Percentiles rank a stretch among this genome's conserved stretches.
These are phyloP conservation scores for Rhizomucor miehei DNA, from an alignment of 371 early-diverging fungal species.

Conservation along the genomic window DNA sequence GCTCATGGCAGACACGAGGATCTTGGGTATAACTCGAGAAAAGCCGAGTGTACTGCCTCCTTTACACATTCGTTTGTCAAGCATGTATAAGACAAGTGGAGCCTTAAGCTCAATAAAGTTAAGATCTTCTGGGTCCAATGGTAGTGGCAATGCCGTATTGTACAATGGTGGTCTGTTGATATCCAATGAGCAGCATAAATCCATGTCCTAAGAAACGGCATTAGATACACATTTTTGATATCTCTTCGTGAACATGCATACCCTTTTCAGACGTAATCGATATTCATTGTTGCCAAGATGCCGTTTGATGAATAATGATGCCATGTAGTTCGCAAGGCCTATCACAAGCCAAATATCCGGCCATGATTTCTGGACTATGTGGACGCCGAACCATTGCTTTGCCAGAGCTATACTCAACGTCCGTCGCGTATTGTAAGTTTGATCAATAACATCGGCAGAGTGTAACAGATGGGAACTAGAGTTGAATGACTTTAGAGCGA, in stretches of 20 bases:
- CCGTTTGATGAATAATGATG: constrained; percentile 70
- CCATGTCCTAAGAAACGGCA: constrained; percentile 69
- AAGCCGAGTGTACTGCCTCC: constrained; percentile 75
- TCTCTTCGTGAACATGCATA: constrained; percentile 15
- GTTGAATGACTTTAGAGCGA: neutral
- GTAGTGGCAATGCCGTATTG: constrained; percentile 58
- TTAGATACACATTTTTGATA: neutral
- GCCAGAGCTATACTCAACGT: constrained; percentile 71
- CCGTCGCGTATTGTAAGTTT: constrained; percentile 77
- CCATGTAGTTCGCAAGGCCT: constrained; percentile 77
- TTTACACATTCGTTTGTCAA: constrained; percentile 88
- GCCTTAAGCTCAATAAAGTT: constrained; percentile 84
- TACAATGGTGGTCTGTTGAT: constrained; percentile 84
- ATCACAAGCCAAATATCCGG: constrained; percentile 85
- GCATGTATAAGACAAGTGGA: constrained; percentile 88
- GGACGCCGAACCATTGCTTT: constrained; percentile 92
- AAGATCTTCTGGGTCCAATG: constrained; percentile 68
- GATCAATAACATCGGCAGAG: constrained; percentile 79
- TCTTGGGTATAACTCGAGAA: constrained; percentile 77
- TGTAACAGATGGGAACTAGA: constrained; percentile 70
- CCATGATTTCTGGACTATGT: constrained; percentile 78
- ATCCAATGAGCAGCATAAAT: constrained; percentile 76
- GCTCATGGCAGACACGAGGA: constrained; percentile 75
- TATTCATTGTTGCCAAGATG: constrained; percentile 89
- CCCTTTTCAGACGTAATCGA: constrained; percentile 75